Evolutionary conservation across 805 yeast genomes (phyloP), one percentile per base, ranked within the genome.

Genomic region (Pichia cabralensis): DNA sequence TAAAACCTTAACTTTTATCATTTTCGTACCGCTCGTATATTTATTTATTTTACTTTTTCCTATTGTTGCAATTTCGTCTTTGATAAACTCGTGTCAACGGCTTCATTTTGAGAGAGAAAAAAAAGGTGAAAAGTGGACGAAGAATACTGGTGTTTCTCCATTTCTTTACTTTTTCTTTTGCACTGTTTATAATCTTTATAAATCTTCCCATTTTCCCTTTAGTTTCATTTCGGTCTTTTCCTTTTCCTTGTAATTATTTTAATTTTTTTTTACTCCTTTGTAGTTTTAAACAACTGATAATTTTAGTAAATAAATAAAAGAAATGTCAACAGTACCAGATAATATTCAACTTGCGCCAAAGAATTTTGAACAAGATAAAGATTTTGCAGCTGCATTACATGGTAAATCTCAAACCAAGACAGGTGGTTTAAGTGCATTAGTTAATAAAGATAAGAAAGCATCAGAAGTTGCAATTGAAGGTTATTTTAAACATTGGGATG

Each of bases 401-500:
- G 96, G 96, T 46, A 73, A 78, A 32, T 72, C 64, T 34, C 74
- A 65, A 28, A 78, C 72, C 48, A 55, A 71, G 38, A 71, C 69
- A 48, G 64, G 76, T 25, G 97, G 97, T 30, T 64, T 85, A 44
- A 54, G 71, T 23, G 95, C 96, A 22, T 69, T 86, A 48, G 55
- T 84, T 38, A 60, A 76, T 47, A 92, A 92, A 66, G 71, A 85
- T 61, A 74, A 74, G 46, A 69, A 69, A 30, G 96, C 89, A 27
- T 83, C 83, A 52, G 71, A 72, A 45, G 81, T 79, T 33, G 96
- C 96, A 34, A 76, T 76, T 45, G 79, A 75, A 45, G 95, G 92
- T 39, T 89, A 92, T 62, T 80, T 92, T 72, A 83, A 84, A 67
- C 94, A 86, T 65, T 89, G 97, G 97, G 95, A 89, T 55, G 94